These are phyloP conservation scores for Citeromyces nyonsensis DNA, from an alignment of 805 yeast genomes.

Conservation along the genomic window DNA sequence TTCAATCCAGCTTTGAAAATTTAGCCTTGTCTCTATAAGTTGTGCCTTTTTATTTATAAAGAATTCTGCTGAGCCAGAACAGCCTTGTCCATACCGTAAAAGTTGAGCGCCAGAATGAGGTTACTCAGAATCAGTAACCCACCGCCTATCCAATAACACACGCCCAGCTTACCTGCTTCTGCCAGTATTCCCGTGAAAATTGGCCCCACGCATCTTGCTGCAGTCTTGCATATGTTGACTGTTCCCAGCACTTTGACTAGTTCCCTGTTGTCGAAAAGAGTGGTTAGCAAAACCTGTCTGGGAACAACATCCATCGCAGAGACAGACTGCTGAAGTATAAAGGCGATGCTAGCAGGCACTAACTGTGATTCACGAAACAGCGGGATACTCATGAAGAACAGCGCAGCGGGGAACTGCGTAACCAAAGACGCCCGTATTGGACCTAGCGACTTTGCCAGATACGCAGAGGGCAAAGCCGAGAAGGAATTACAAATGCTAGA, in stretches of 20 bases:
- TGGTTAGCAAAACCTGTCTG: constrained; percentile 64
- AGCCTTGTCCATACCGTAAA: constrained; percentile 21
- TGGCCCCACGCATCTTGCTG: constrained; percentile 77
- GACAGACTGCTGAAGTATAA: constrained; percentile 43
- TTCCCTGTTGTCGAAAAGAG: constrained; percentile 46
- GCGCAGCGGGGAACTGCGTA: constrained; percentile 69
- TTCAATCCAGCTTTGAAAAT: no score
- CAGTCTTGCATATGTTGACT: constrained; percentile 75
- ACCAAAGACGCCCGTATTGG: constrained; percentile 63
- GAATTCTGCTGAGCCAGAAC: constrained; percentile 8
- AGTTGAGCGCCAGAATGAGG: constrained; percentile 22
- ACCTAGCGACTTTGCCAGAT: constrained; percentile 50
- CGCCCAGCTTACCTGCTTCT: constrained; percentile 23
- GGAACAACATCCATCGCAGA: constrained; percentile 88
- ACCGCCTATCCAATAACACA: constrained; percentile 38
- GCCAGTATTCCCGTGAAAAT: constrained; percentile 66
- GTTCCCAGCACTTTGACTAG: constrained; percentile 70
- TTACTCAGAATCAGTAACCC: constrained; percentile 34
- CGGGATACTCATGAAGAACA: constrained; percentile 42
- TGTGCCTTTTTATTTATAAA: no score
- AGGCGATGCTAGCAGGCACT: constrained; percentile 28
- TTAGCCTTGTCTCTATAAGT: no score
- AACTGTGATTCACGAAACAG: constrained; percentile 16
- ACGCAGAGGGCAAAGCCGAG: constrained; percentile 67
- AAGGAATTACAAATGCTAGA: constrained; percentile 49